Evolutionary conservation across 371 early-diverging fungal species (phyloP).

Genomic region (Dichotomocladium elegans): DNA sequence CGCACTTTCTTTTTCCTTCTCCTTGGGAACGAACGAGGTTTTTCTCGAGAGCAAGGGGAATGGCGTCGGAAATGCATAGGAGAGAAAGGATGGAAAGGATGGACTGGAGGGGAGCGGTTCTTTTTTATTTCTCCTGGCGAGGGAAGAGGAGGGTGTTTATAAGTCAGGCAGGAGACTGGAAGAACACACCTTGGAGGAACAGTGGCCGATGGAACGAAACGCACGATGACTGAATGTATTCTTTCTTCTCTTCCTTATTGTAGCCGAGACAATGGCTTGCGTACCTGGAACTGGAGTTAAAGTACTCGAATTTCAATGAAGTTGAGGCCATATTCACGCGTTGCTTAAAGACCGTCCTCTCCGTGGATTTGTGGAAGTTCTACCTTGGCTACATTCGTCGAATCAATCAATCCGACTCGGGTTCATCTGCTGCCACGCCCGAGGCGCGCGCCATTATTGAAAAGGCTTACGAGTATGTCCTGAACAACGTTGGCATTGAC

Average conservation of each 20-base stretch:
- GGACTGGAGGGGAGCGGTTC: no score
- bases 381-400: conserved; percentile 87
- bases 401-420: conserved; percentile 59
- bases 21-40: no score
- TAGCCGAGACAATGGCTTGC: conserved; percentile 82
- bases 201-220: no score
- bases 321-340: conserved; percentile 85
- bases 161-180: no score
- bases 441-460: conserved; percentile 71
- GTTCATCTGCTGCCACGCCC: conserved; percentile 48
- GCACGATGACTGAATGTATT: not conserved
- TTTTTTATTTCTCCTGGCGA: no score
- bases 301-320: conserved; percentile 65
- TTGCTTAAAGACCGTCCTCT: conserved; percentile 75
- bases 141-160: no score
- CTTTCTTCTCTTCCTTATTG: conserved; percentile 3
- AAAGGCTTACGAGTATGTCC: conserved; percentile 86
- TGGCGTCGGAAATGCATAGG: no score
- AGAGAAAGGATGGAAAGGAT: no score
- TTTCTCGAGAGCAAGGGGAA: not conserved
- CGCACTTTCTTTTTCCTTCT: no score
- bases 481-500: conserved; percentile 87
- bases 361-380: conserved; percentile 85
- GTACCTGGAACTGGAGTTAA: conserved; percentile 83
- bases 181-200: no score